phyloP scores from a whole-genome alignment of 2,329 filamentous ascomycete species.

The Coniochaeta sp. region DNA sequence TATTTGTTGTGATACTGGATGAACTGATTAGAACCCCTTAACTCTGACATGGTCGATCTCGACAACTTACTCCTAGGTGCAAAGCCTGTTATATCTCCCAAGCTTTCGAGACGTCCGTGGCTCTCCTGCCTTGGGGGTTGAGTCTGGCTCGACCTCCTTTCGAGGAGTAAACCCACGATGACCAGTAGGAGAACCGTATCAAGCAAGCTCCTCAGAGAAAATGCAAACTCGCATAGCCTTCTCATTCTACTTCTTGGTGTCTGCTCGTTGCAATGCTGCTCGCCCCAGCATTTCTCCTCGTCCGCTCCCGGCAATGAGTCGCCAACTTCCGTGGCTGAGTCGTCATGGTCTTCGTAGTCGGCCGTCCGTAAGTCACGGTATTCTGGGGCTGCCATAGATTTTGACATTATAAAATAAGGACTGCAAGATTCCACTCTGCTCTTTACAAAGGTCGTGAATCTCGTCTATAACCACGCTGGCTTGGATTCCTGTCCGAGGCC shows the following conservation, averaged over 20 bases:
- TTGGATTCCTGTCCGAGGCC: background rate
- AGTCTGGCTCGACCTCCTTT: conserved; percentile 14
- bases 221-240: background rate
- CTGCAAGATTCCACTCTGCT: background rate
- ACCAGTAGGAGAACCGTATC: conserved; percentile 26
- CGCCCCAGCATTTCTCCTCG: background rate
- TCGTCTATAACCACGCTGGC: background rate
- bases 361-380: background rate
- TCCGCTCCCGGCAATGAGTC: background rate
- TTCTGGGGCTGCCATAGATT: background rate
- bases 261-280: background rate
- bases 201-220: conserved; percentile 17
- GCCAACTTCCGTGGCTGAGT: background rate
- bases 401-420: background rate
- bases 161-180: conserved; percentile 26
- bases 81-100: conserved; percentile 31
- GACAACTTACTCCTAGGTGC: conserved; percentile 24
- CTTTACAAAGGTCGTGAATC: background rate
- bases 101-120: conserved; percentile 20
- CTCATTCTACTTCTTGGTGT: background rate
- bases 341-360: background rate
- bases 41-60: background rate
- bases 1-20: conserved; percentile 28
- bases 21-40: background rate
- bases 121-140: background rate